phyloP scores from a whole-genome alignment of 2,329 filamentous ascomycete species.

The Phyllosticta capitalensis region DNA sequence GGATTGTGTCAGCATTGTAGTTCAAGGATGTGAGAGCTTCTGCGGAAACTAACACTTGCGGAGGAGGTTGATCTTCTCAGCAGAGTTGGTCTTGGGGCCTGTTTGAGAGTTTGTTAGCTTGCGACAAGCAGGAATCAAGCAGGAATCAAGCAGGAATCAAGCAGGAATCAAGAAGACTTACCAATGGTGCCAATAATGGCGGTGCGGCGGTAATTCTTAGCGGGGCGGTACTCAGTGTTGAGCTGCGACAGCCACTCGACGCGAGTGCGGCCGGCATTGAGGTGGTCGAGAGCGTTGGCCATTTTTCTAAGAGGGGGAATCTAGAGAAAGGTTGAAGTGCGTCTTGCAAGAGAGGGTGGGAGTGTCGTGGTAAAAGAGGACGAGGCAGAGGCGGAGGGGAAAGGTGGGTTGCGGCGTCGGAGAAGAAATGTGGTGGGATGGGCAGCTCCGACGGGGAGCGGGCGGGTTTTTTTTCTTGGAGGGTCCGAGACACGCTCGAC shows the following conservation, averaged over 20 bases:
- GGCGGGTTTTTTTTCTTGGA: neutral
- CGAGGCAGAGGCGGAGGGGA: neutral
- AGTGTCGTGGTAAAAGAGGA: neutral
- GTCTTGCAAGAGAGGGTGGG: slow-evolving; percentile 7
- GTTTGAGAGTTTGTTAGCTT: slow-evolving; percentile 12
- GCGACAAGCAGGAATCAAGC: neutral
- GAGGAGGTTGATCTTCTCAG: slow-evolving; percentile 92
- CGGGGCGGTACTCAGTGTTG: slow-evolving; percentile 79
- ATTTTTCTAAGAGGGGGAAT: slow-evolving; percentile 30
- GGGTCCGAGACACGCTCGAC: neutral
- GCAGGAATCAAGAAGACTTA: slow-evolving; percentile 26
- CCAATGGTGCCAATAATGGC: slow-evolving; percentile 98
- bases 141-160: neutral
- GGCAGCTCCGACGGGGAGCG: slow-evolving; percentile 5
- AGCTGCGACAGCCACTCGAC: slow-evolving; percentile 66
- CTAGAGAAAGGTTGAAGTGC: slow-evolving; percentile 14
- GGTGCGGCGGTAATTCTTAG: slow-evolving; percentile 86
- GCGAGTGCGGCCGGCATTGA: slow-evolving; percentile 61
- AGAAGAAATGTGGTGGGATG: slow-evolving; percentile 10
- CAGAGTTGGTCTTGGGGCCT: slow-evolving; percentile 96
- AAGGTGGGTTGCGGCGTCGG: slow-evolving; percentile 7
- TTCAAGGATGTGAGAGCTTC: neutral
- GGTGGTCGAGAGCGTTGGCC: slow-evolving; percentile 74
- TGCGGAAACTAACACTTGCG: slow-evolving; percentile 46
- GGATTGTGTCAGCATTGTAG: slow-evolving; percentile 14